Evolutionary conservation across 495 filamentous ascomycete species (phyloP).

Genomic region (Platismatia glauca): DNA sequence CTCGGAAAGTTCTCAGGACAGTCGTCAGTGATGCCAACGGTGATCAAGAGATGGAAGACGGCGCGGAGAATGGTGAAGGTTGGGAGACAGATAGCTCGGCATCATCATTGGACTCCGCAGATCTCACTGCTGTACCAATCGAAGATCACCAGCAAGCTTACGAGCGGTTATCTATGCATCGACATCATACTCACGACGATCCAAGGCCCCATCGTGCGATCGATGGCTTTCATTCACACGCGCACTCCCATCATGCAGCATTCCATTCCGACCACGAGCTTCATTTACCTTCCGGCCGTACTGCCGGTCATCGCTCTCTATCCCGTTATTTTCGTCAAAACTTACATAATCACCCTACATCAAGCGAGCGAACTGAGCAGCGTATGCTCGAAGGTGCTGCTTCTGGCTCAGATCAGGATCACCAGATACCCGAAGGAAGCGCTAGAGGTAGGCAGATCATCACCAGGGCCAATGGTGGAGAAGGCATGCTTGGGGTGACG

Average conservation of each 20-base stretch:
- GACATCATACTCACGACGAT: conserved; percentile 54
- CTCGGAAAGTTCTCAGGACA: conserved; percentile 20
- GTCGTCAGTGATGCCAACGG: conserved; percentile 19
- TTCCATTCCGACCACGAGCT: conserved; percentile 89
- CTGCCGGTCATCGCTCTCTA: conserved; percentile 83
- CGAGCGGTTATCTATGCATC: conserved; percentile 50
- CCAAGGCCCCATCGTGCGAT: conserved; percentile 55
- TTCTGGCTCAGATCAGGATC: conserved; percentile 28
- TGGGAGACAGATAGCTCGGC: conserved; percentile 92
- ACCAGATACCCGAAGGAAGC: conserved; percentile 36
- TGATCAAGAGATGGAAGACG: conserved; percentile 30
- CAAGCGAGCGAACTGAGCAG: conserved; percentile 49
- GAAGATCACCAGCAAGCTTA: conserved; percentile 53
- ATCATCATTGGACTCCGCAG: conserved; percentile 71
- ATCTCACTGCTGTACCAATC: conserved; percentile 62
- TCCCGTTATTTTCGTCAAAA: conserved; percentile 88
- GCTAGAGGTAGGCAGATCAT: conserved; percentile 52
- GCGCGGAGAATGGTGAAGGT: conserved; percentile 51
- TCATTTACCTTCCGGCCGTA: conserved; percentile 81
- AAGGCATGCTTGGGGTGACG: conserved; percentile 66
- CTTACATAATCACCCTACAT: conserved; percentile 67
- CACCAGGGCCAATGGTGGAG: conserved; percentile 58
- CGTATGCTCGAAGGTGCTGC: conserved; percentile 25
- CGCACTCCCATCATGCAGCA: conserved; percentile 56
- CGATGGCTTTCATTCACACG: conserved; percentile 68